Conservation (phyloP, 176 grass and related monocot species). For the Ensete glaucum region DNA sequence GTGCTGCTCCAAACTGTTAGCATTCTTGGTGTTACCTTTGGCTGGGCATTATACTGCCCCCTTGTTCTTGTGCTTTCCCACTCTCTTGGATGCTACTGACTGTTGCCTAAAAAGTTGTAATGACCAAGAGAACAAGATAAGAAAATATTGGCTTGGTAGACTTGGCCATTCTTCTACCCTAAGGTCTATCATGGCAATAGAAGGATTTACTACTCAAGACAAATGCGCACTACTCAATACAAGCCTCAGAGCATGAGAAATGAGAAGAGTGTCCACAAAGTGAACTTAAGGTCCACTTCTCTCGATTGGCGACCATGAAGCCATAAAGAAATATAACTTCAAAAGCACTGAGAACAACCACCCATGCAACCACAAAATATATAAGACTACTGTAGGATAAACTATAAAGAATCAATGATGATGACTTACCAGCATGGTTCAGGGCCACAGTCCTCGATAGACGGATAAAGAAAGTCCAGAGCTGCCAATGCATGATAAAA, state of each 20-base stretch:
- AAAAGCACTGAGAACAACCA: background rate
- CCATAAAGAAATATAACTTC: background rate
- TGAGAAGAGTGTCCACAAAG: too few relatives aligned
- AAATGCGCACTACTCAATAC: too few relatives aligned
- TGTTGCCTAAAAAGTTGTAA: background rate
- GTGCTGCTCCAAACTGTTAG: conserved; percentile 11
- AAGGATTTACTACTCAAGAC: too few relatives aligned
- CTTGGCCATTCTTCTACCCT: background rate
- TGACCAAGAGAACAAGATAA: background rate
- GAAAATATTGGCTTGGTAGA: background rate
- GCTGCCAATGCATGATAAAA: background rate
- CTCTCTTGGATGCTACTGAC: background rate
- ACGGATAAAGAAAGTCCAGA: background rate
- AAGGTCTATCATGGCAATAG: background rate
- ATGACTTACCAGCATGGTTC: background rate
- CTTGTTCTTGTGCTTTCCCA: background rate
- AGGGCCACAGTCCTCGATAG: background rate
- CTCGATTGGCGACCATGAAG: too few relatives aligned
- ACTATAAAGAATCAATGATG: background rate
- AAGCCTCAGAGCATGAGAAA: too few relatives aligned
- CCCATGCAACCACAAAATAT: background rate
- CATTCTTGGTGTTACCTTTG: background rate
- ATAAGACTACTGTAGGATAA: background rate
- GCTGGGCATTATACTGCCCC: background rate
- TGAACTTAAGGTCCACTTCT: too few relatives aligned